A percentile compares a stretch with the other conserved stretches of the same genome.
Evolutionary conservation across 2,329 filamentous ascomycete genomes (phyloP).

Genomic region (Calonectria leucothoes): DNA sequence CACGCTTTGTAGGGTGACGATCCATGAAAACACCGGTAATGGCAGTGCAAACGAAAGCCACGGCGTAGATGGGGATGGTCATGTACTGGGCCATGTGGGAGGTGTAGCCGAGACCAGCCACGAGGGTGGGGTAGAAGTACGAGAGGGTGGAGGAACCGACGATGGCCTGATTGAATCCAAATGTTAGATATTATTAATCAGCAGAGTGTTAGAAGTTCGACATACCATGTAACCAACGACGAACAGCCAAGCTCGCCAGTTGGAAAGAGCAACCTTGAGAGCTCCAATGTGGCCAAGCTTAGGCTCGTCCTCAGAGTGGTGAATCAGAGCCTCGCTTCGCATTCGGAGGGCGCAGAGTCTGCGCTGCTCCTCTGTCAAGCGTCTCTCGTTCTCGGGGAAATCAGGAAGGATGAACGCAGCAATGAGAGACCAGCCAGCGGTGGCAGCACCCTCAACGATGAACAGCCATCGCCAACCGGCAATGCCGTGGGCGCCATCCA

Average conservation of each 20-base stretch:
- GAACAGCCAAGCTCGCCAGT: constrained; percentile 34
- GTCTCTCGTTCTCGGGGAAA: constrained; percentile 69
- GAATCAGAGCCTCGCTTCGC: constrained; percentile 70
- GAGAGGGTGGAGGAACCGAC: constrained; percentile 46
- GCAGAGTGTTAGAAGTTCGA: not conserved
- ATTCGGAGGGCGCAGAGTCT: constrained; percentile 71
- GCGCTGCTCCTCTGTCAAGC: constrained; percentile 71
- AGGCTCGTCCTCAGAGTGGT: constrained; percentile 70
- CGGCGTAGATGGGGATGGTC: constrained; percentile 61
- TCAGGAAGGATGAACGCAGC: constrained; percentile 76
- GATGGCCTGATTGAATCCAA: constrained; percentile 36
- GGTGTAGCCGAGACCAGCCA: constrained; percentile 46
- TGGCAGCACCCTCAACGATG: constrained; percentile 70
- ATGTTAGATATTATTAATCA: not conserved
- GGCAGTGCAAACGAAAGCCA: constrained; percentile 62
- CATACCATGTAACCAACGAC: constrained; percentile 38
- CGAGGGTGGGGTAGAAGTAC: constrained; percentile 50
- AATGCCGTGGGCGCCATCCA: constrained; percentile 64
- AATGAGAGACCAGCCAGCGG: constrained; percentile 68
- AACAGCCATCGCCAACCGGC: constrained; percentile 64
- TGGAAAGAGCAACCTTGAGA: constrained; percentile 20
- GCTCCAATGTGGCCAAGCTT: constrained; percentile 23
- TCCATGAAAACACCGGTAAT: constrained; percentile 61
- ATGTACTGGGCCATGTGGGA: constrained; percentile 45
- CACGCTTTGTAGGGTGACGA: constrained; percentile 46